Evolutionary conservation across 768 basidiomycete genomes (phyloP).

Genomic region (Lyophyllum semitale): DNA sequence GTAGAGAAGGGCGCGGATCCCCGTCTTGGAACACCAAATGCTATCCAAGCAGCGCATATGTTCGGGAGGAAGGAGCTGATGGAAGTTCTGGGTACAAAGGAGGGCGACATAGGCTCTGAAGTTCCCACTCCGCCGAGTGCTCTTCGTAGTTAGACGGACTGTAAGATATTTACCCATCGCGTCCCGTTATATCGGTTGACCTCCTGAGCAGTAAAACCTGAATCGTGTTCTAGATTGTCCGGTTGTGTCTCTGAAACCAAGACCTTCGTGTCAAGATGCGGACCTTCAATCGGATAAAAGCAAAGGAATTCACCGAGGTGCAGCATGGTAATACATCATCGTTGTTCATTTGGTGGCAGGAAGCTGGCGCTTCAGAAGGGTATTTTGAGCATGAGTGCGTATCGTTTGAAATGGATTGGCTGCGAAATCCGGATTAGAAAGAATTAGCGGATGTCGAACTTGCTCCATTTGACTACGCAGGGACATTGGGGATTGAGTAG

Average conservation of each 20-base stretch:
- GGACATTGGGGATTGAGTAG: background rate
- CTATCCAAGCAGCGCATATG: constrained; percentile 68
- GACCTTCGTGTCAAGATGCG: background rate
- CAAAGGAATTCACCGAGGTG: background rate
- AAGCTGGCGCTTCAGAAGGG: constrained; percentile 55
- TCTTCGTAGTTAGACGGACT: background rate
- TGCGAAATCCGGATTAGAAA: constrained; percentile 64
- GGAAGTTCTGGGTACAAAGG: constrained; percentile 56
- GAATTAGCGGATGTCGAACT: constrained; percentile 68
- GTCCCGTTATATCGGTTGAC: background rate
- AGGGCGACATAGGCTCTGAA: constrained; percentile 48
- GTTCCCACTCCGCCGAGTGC: constrained; percentile 35
- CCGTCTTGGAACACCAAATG: constrained; percentile 63
- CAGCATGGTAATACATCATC: background rate
- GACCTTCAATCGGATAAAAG: background rate
- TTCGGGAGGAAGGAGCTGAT: constrained; percentile 62
- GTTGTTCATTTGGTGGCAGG: background rate
- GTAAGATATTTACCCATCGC: background rate
- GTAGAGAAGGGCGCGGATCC: constrained; percentile 63
- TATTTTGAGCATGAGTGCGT: constrained; percentile 79
- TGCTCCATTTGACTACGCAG: constrained; percentile 59
- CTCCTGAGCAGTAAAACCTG: too few species aligned
- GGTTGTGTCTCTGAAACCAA: background rate
- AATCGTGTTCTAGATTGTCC: background rate
- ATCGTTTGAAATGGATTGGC: constrained; percentile 78